Percentiles rank a stretch among this genome's conserved stretches.
These are phyloP conservation scores for Colletotrichum ledebouriae DNA, from an alignment of 2,329 filamentous ascomycete species.

Conservation along the genomic window DNA sequence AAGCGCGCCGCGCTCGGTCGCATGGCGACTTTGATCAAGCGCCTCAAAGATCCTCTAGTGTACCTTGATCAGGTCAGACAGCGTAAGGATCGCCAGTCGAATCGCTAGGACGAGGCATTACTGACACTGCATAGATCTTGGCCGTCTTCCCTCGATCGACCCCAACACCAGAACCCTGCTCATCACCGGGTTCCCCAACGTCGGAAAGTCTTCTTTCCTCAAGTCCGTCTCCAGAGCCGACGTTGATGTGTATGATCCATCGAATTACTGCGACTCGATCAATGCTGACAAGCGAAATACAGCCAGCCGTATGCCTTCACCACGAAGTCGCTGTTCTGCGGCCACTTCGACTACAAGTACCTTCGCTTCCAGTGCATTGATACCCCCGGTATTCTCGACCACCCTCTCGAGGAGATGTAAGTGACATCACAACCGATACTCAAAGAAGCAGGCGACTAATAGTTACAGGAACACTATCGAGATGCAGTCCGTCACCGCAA, in stretches of 20 bases:
- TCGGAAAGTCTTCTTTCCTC: constrained; percentile 96
- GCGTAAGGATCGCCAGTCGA: constrained; percentile 53
- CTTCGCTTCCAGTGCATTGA: constrained; percentile 92
- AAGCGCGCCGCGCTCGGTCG: constrained; percentile 96
- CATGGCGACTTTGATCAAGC: constrained; percentile 97
- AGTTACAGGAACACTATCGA: constrained; percentile 88
- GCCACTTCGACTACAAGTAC: constrained; percentile 98
- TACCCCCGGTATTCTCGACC: constrained; percentile 97
- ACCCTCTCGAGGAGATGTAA: constrained; percentile 89
- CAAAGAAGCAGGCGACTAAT: neutral
- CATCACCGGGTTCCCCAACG: constrained; percentile 98
- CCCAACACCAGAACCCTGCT: constrained; percentile 96
- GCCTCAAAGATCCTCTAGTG: constrained; percentile 85
- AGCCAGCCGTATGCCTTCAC: constrained; percentile 99
- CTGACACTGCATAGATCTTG: constrained; percentile 74
- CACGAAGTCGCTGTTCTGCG: constrained; percentile 96
- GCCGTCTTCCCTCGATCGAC: constrained; percentile 97
- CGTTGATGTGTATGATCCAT: constrained; percentile 28
- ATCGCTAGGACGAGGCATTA: neutral
- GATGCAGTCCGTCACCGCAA: constrained; percentile 98
- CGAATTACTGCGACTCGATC: neutral
- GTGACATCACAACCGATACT: neutral
- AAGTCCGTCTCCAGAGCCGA: constrained; percentile 58
- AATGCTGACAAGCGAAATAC: constrained; percentile 78
- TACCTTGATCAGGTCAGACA: constrained; percentile 61